A percentile compares a stretch with the other conserved stretches of the same genome.
These are phyloP conservation scores for Clarireedia hainanense DNA, from an alignment of 2,329 filamentous ascomycete species.

Conservation along the genomic window DNA sequence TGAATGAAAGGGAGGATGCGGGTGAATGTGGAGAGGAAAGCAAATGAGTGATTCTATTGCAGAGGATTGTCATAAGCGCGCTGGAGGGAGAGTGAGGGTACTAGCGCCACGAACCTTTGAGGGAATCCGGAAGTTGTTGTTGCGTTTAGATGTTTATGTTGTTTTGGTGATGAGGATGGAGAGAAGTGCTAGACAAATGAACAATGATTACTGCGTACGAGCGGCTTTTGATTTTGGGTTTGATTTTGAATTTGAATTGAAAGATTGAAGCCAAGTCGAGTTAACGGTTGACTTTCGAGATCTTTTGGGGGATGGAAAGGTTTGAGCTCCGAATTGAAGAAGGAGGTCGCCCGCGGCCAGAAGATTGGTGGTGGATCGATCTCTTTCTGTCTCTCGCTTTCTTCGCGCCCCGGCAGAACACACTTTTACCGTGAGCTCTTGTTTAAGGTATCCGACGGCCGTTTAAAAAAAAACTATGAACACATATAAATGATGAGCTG, in stretches of 20 bases:
- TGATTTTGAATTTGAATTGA: slow-evolving; percentile 3
- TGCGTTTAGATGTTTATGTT: not conserved
- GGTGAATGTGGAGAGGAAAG: slow-evolving; percentile 11
- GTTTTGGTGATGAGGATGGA: not conserved
- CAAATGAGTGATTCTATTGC: not conserved
- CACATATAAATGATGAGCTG: slow-evolving; percentile 2
- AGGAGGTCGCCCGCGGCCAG: slow-evolving; percentile 52
- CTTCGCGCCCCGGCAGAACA: slow-evolving; percentile 20
- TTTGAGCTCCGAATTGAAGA: slow-evolving; percentile 25
- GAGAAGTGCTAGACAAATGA: slow-evolving; percentile 16
- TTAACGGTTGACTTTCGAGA: slow-evolving; percentile 30
- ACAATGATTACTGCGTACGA: slow-evolving; percentile 25
- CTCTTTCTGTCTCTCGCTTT: not conserved
- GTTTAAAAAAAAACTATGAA: not conserved
- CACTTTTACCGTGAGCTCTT: slow-evolving; percentile 27
- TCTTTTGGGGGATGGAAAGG: slow-evolving; percentile 23
- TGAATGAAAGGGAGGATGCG: not conserved
- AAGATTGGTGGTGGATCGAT: slow-evolving; percentile 21
- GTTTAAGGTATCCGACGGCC: not conserved
- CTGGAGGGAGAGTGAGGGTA: slow-evolving; percentile 8
- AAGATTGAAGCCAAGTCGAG: slow-evolving; percentile 27
- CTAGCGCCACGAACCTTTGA: slow-evolving; percentile 25
- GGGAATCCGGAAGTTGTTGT: slow-evolving; percentile 8
- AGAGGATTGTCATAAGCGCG: slow-evolving; percentile 10
- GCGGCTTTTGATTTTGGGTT: not conserved